phyloP scores from a whole-genome alignment of 2,329 filamentous ascomycete species.

The Cladosporium austrohemisphaericum region DNA sequence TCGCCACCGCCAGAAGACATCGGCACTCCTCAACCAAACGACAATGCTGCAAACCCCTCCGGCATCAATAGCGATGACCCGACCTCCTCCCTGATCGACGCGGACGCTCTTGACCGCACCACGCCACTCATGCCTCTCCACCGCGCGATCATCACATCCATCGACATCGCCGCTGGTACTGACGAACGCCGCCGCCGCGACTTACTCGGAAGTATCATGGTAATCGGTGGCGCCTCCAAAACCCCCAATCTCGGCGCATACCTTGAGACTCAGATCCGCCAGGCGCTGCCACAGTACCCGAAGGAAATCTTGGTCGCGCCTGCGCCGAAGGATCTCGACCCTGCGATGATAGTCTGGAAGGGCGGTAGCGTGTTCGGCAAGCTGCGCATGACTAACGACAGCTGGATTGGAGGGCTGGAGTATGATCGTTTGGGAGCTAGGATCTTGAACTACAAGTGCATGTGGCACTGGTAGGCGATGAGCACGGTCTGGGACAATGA shows the following conservation, averaged over 20 bases:
- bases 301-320: constrained; percentile 66
- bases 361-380: constrained; percentile 95
- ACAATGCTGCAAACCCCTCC: constrained; percentile 27
- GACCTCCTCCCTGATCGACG: constrained; percentile 38
- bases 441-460: constrained; percentile 77
- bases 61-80: constrained; percentile 42
- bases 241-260: constrained; percentile 74
- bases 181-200: constrained; percentile 93
- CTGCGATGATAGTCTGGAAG: constrained; percentile 97
- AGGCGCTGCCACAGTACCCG: constrained; percentile 55
- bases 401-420: constrained; percentile 84
- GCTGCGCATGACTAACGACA: constrained; percentile 80
- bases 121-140: constrained; percentile 82
- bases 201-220: constrained; percentile 84
- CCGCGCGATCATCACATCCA: constrained; percentile 82
- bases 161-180: constrained; percentile 68
- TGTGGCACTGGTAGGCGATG: constrained; percentile 58
- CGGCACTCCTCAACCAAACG: constrained; percentile 60
- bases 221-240: constrained; percentile 80
- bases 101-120: constrained; percentile 71
- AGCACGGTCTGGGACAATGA: too few species aligned
- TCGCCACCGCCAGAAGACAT: constrained; percentile 79
- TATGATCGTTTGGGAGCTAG: constrained; percentile 82
- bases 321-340: constrained; percentile 88
- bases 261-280: constrained; percentile 76